phyloP scores from a whole-genome alignment of 495 filamentous ascomycete species.

The Lepidopterella palustris region DNA sequence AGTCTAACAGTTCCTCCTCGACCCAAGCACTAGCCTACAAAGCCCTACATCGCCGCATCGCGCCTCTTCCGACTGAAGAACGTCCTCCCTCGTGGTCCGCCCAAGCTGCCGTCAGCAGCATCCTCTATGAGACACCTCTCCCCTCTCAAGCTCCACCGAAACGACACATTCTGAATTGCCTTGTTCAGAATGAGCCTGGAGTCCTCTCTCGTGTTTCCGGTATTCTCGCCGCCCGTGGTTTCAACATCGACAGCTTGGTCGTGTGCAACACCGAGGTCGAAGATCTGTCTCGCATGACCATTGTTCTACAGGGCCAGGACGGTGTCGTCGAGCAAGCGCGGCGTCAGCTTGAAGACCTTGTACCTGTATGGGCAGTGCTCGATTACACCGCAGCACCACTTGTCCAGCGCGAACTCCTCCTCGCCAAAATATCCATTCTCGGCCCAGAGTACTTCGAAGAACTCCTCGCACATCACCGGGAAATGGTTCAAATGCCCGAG shows the following conservation, averaged over 20 bases:
- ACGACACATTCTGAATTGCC: slow-evolving; percentile 92
- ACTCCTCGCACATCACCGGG: slow-evolving; percentile 85
- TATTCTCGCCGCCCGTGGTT: slow-evolving; percentile 90
- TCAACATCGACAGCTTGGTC: slow-evolving; percentile 98
- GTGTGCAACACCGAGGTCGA: slow-evolving; percentile 98
- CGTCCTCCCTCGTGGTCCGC: slow-evolving; percentile 80
- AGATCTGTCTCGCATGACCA: slow-evolving; percentile 96
- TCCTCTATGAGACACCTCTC: slow-evolving; percentile 95
- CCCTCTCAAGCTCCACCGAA: slow-evolving; percentile 79
- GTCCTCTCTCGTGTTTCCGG: slow-evolving; percentile 94
- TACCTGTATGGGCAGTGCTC: slow-evolving; percentile 96
- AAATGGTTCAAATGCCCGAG: slow-evolving; percentile 49
- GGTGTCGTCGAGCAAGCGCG: slow-evolving; percentile 97
- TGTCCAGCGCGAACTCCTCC: slow-evolving; percentile 90
- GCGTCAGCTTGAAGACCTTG: slow-evolving; percentile 89
- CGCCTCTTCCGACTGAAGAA: slow-evolving; percentile 71
- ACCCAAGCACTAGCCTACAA: slow-evolving; percentile 97
- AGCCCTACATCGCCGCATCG: slow-evolving; percentile 82
- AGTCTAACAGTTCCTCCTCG: slow-evolving; percentile 50
- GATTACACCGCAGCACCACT: slow-evolving; percentile 90
- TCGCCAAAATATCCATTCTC: slow-evolving; percentile 94
- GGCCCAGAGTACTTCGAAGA: slow-evolving; percentile 98
- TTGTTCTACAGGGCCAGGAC: slow-evolving; percentile 91
- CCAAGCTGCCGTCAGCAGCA: slow-evolving; percentile 90
- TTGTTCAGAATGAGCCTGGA: slow-evolving; percentile 98